A percentile compares a stretch with the other conserved stretches of the same genome.
Conservation (phyloP, 164 flowering plant genomes). For the Platanus orientalis region DNA sequence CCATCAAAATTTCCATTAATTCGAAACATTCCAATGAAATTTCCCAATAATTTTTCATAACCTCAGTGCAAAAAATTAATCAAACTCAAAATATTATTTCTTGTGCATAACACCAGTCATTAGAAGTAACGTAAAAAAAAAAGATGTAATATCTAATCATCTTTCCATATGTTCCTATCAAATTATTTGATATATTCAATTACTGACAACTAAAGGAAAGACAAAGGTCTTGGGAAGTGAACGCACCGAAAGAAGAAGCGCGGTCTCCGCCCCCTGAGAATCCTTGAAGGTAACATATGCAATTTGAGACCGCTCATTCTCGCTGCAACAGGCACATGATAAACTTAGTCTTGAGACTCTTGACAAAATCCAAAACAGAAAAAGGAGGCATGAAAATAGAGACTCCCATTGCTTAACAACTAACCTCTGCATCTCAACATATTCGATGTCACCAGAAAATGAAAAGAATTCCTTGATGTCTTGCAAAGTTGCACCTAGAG, state of each 20-base stretch:
- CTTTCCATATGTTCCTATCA: too few relatives aligned
- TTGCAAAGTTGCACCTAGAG: slow-evolving; percentile 61
- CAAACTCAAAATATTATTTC: too few relatives aligned
- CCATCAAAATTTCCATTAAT: too few relatives aligned
- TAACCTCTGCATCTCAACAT: slow-evolving; percentile 63
- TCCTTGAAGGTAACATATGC: slow-evolving; percentile 83
- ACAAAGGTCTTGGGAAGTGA: slow-evolving; percentile 13
- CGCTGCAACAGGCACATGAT: slow-evolving; percentile 33
- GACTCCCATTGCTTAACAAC: background rate
- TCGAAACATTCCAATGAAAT: too few relatives aligned
- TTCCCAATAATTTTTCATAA: too few relatives aligned
- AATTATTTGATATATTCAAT: background rate
- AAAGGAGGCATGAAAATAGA: background rate
- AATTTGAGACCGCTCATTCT: slow-evolving; percentile 59
- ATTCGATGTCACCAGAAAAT: slow-evolving; percentile 73
- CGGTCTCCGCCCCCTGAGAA: slow-evolving; percentile 76
- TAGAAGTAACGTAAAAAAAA: too few relatives aligned
- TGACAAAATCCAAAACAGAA: background rate
- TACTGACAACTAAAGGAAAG: background rate
- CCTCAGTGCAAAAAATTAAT: too few relatives aligned
- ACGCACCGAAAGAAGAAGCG: slow-evolving; percentile 70
- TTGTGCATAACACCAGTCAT: too few relatives aligned
- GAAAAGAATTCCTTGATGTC: slow-evolving; percentile 82
- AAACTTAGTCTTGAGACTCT: background rate
- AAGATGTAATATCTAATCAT: too few relatives aligned